Percentiles rank a stretch among this genome's conserved stretches.
Evolutionary conservation across 2,329 filamentous ascomycete genomes (phyloP).

Genomic region (Elsinoe batatas): DNA sequence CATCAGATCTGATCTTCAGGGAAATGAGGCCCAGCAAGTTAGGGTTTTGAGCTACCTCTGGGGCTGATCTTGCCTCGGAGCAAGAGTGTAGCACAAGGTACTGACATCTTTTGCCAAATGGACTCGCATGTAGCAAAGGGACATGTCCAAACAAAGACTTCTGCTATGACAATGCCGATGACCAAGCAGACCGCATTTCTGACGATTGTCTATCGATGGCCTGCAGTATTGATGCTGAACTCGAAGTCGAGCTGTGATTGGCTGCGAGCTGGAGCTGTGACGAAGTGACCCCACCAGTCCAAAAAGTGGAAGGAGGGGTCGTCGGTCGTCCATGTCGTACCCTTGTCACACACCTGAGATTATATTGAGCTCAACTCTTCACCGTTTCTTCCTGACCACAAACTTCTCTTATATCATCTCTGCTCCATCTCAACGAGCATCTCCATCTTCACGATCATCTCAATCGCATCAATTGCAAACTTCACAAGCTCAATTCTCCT

Average conservation of each 20-base stretch:
- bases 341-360: background rate
- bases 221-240: background rate
- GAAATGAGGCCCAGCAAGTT: background rate
- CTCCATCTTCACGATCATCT: background rate
- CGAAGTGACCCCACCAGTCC: background rate
- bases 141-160: background rate
- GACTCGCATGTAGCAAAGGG: too few species aligned
- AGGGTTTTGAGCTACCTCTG: background rate
- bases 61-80: background rate
- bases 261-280: background rate
- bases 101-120: background rate
- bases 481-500: background rate
- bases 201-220: background rate
- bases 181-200: background rate
- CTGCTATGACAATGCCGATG: background rate
- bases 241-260: background rate
- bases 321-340: background rate
- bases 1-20: constrained; percentile 1
- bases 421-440: constrained; percentile 2
- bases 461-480: constrained; percentile 9
- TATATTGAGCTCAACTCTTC: constrained; percentile 6
- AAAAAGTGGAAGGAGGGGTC: constrained; percentile 6
- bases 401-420: constrained; percentile 1
- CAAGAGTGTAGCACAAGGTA: background rate
- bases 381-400: constrained; percentile 5